A percentile compares a stretch with the other conserved stretches of the same genome.
phyloP scores from a whole-genome alignment of 2,329 filamentous ascomycete genomes.

The Pseudodiploospora longispora region DNA sequence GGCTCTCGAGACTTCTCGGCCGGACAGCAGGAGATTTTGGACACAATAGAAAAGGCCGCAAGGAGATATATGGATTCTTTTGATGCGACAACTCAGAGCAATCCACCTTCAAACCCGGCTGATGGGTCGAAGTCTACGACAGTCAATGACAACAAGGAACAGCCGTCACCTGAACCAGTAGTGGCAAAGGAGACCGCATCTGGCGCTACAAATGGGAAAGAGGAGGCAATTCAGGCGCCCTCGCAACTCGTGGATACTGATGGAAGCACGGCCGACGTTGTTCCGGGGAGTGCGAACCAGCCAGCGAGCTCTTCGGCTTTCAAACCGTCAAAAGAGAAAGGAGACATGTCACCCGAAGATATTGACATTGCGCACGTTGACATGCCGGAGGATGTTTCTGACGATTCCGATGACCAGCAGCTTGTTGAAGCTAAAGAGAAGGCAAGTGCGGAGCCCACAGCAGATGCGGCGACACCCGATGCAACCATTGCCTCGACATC shows the following conservation, averaged over 20 bases:
- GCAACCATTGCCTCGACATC: neutral
- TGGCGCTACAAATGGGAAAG: neutral
- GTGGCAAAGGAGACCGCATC: neutral
- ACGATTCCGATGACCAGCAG: slow-evolving; percentile 17
- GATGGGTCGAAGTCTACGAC: neutral
- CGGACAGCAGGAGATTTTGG: slow-evolving; percentile 39
- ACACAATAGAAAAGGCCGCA: slow-evolving; percentile 42
- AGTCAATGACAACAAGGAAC: neutral
- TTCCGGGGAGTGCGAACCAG: too few relatives aligned
- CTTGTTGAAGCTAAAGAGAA: slow-evolving; percentile 1
- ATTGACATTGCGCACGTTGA: slow-evolving; percentile 38
- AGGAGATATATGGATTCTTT: slow-evolving; percentile 39
- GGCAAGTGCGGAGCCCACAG: neutral
- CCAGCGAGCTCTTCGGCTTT: neutral
- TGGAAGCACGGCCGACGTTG: too few relatives aligned
- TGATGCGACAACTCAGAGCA: slow-evolving; percentile 14
- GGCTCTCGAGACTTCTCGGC: slow-evolving; percentile 25
- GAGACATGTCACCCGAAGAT: slow-evolving; percentile 36
- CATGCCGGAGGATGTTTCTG: slow-evolving; percentile 16
- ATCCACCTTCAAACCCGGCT: neutral
- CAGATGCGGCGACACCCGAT: neutral
- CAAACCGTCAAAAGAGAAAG: neutral
- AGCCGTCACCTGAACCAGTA: neutral
- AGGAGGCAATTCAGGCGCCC: neutral
- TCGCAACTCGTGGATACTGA: too few relatives aligned